Conservation (phyloP, 441 rosid genomes). For the Melastoma candidum region DNA sequence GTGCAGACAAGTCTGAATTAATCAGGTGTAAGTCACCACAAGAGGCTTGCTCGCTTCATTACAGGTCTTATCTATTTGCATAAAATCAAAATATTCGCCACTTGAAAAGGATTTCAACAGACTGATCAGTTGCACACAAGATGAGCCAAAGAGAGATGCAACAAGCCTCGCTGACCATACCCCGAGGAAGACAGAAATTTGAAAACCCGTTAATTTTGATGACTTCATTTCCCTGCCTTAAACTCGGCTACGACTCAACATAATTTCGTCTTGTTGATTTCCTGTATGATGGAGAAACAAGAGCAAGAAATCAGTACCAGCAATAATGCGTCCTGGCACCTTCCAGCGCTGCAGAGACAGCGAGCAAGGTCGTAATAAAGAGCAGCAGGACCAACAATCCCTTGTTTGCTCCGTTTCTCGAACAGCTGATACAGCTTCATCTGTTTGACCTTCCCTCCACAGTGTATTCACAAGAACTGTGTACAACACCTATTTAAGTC, state of each 20-base stretch:
- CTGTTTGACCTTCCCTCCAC: conserved; percentile 75
- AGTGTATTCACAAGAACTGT: conserved; percentile 78
- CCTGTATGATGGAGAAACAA: not conserved
- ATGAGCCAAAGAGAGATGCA: too few relatives aligned
- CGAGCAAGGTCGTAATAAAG: conserved; percentile 94
- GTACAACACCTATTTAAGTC: conserved; percentile 5
- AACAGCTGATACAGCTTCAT: conserved; percentile 67
- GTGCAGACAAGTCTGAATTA: conserved; percentile 84
- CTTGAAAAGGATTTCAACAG: conserved; percentile 1
- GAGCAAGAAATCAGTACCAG: conserved; percentile 37
- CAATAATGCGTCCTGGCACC: conserved; percentile 65
- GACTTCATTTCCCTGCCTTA: too few relatives aligned
- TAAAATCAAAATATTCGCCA: conserved; percentile 7
- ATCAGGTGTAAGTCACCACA: conserved; percentile 84
- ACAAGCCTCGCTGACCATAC: too few relatives aligned
- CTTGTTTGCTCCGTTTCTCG: conserved; percentile 75
- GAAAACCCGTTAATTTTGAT: too few relatives aligned
- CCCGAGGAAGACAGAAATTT: too few relatives aligned
- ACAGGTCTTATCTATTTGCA: conserved; percentile 72
- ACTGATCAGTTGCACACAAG: not conserved
- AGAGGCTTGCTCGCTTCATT: conserved; percentile 89
- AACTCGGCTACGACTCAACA: too few relatives aligned
- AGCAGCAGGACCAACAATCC: conserved; percentile 93
- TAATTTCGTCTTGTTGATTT: not conserved
- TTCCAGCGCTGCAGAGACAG: conserved; percentile 85